These are phyloP conservation scores for Atalantia buxifolia DNA, from an alignment of 345 rosid species.

Conservation along the genomic window DNA sequence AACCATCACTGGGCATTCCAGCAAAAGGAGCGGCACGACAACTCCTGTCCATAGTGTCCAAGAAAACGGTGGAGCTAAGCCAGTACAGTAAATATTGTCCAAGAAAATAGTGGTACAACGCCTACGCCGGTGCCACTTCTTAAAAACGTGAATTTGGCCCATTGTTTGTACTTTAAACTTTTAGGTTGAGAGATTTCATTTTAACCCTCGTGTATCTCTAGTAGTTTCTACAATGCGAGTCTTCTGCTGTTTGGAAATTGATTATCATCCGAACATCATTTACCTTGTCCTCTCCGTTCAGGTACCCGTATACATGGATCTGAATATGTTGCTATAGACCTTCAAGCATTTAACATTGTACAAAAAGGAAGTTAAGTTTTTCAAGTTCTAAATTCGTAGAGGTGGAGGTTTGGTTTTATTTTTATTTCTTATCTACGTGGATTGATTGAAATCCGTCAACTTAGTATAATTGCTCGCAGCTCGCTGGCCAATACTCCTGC, in stretches of 20 bases:
- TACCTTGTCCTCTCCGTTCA: background rate
- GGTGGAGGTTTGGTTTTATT: background rate
- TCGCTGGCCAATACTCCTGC: background rate
- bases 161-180: background rate
- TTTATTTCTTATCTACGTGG: background rate
- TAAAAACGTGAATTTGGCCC: conserved; percentile 7
- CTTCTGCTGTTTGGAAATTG: background rate
- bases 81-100: conserved; percentile 33
- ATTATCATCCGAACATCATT: background rate
- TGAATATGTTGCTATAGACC: background rate
- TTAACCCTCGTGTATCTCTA: background rate
- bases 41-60: conserved; percentile 67
- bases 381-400: background rate
- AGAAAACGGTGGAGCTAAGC: conserved; percentile 66
- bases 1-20: conserved; percentile 55
- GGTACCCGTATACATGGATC: background rate
- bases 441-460: background rate
- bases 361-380: background rate
- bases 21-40: conserved; percentile 69
- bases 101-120: conserved; percentile 51
- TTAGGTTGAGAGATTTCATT: background rate
- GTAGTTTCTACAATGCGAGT: background rate
- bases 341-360: too few relatives aligned
- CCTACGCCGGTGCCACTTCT: conserved; percentile 18
- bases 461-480: background rate